These are phyloP conservation scores for Filobasidium uniguttulatum DNA, from an alignment of 1,284 basidiomycete species.

Conservation along the genomic window DNA sequence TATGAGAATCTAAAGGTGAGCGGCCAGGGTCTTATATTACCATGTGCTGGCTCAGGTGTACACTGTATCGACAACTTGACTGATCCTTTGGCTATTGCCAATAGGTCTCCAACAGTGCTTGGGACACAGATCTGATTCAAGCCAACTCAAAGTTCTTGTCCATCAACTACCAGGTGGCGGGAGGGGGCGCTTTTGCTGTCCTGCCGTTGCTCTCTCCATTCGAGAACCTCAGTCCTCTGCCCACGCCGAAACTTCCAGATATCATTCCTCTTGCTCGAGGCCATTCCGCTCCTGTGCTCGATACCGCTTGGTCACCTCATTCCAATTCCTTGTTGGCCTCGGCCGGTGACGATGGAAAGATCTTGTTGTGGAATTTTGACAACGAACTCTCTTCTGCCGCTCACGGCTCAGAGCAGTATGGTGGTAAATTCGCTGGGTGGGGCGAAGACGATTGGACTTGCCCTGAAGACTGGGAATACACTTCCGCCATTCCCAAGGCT, in stretches of 20 bases:
- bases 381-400: constrained; percentile 24
- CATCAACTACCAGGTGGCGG: constrained; percentile 89
- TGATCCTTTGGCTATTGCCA: not conserved
- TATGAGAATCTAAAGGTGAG: constrained; percentile 73
- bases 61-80: not conserved
- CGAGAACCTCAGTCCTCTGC: constrained; percentile 36
- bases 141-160: constrained; percentile 76
- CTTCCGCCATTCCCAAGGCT: constrained; percentile 14
- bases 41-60: not conserved
- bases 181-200: constrained; percentile 89
- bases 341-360: constrained; percentile 81
- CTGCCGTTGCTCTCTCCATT: constrained; percentile 71
- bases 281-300: constrained; percentile 50
- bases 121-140: constrained; percentile 89
- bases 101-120: constrained; percentile 62
- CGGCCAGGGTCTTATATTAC: too few species aligned
- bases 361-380: constrained; percentile 78
- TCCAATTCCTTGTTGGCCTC: constrained; percentile 69
- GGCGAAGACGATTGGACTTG: constrained; percentile 58
- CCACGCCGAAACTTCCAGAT: constrained; percentile 69
- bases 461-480: constrained; percentile 10
- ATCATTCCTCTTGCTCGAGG: constrained; percentile 81
- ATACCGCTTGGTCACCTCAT: constrained; percentile 94
- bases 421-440: constrained; percentile 63
- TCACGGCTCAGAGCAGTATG: constrained; percentile 1